Conservation (phyloP, 306 rosid genomes). For the Acacia crassicarpa region DNA sequence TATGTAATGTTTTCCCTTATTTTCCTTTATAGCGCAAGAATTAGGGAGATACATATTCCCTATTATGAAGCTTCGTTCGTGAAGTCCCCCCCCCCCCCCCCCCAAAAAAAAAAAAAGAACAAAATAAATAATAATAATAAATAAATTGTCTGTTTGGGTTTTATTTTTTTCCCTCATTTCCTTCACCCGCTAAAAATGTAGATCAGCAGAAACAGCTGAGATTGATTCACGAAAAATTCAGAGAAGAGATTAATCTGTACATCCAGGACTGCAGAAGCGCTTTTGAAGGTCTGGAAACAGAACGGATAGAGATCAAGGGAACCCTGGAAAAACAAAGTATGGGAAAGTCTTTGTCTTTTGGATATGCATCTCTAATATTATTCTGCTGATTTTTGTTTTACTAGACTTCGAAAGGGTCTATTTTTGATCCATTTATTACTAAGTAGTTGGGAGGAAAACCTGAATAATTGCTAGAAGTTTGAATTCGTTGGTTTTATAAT, state of each 20-base stretch:
- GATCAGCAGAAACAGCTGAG: constrained; percentile 75
- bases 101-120: no score
- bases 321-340: constrained; percentile 77
- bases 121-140: no score
- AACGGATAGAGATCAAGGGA: constrained; percentile 73
- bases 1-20: constrained; percentile 19
- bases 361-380: constrained; percentile 10
- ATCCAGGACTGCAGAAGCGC: constrained; percentile 73
- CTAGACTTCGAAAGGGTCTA: not conserved
- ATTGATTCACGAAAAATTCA: constrained; percentile 72
- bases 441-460: constrained; percentile 9
- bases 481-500: constrained; percentile 21
- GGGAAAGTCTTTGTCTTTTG: constrained; percentile 33
- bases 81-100: not conserved
- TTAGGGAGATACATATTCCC: not conserved
- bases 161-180: not conserved
- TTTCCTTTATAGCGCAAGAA: constrained; percentile 10
- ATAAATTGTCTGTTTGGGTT: not conserved
- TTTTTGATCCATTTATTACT: not conserved
- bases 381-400: constrained; percentile 1
- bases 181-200: constrained; percentile 40
- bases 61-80: not conserved
- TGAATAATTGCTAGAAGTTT: constrained; percentile 12
- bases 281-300: constrained; percentile 69
- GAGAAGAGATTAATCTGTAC: constrained; percentile 75